phyloP scores from a whole-genome alignment of 2,329 filamentous ascomycete species.

The Claviceps africana region DNA sequence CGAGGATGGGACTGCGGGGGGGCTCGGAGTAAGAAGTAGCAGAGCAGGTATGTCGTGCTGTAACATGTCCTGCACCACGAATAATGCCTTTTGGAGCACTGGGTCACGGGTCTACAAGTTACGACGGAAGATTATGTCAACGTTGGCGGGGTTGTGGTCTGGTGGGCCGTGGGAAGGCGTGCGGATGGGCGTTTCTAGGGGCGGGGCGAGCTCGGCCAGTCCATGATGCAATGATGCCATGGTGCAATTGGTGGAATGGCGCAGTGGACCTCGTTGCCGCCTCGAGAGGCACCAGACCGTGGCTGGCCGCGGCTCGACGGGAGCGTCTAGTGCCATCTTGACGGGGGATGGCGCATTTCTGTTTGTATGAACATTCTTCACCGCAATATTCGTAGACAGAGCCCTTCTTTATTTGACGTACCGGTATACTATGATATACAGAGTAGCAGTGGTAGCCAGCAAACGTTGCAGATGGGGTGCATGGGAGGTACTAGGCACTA shows the following conservation, averaged over 20 bases:
- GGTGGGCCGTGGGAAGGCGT: no score
- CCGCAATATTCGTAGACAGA: no score
- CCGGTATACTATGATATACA: no score
- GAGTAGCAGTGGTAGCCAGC: no score
- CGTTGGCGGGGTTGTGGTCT: background rate
- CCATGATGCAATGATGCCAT: conserved; percentile 1
- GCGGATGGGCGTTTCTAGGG: no score
- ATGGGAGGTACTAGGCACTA: no score
- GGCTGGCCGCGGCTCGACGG: background rate
- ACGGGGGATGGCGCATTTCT: background rate
- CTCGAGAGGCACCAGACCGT: background rate
- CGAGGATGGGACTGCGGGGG: background rate
- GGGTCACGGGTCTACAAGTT: no score
- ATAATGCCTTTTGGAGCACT: no score
- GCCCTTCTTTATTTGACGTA: no score
- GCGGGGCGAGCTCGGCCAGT: background rate
- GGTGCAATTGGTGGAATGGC: background rate
- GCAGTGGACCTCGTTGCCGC: background rate
- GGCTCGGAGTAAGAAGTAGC: background rate
- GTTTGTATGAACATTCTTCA: background rate
- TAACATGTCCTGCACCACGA: no score
- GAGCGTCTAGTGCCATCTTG: background rate
- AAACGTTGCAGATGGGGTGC: no score
- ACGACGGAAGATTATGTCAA: background rate
- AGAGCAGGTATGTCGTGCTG: no score